Evolutionary conservation across 331 rosid genomes (phyloP), one percentile per base, ranked within the genome.

Genomic region (Prunus yedoensis): DNA sequence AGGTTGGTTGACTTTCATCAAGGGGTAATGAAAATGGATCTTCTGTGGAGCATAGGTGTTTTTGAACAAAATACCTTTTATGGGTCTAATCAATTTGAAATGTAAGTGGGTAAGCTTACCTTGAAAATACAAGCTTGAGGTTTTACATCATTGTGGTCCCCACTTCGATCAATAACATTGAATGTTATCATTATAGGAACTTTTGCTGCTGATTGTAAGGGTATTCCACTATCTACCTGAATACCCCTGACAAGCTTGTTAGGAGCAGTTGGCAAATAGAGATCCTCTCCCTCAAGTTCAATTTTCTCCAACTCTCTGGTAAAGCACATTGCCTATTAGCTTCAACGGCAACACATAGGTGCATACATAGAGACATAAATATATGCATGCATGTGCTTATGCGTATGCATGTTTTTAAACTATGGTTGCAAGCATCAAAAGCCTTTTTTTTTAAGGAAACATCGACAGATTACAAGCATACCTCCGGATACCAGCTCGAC

Each of bases 231-330:
- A n/a, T n/a, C n/a, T n/a, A n/a, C n/a, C n/a, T n/a, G n/a, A n/a
- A n/a, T n/a, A n/a, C n/a, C n/a, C 81, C 78, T 75, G 66, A 95
- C 97, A 79, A 95, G 92, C 88, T 92, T 92, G 90, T 38, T 87
- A 45, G 97, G 81, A 54, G 97, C 99, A 73, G 97, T 95, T 30
- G 99, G 99, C 73, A 92, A 85, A 87, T 95, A 95, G 61, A 92
- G 97, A 75, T 90, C 99, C 16, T 89, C 97, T 27, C 99, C 97
- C 3, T 85, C 85, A 83, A 92, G 38, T 88, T 89, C 87, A 80
- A 95, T 95, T 89, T 90, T 89, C 92, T 90, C 97, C 86, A 92
- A 89, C 88, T 92, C 99, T 80, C 99, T 95, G 79, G 69, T 68
- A 60, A 18, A 84, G 74, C 7, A 84, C 8, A 28, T 64, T 76